Conservation (phyloP, 352 stramenopile genomes). For the Phytophthora tentaculata region DNA sequence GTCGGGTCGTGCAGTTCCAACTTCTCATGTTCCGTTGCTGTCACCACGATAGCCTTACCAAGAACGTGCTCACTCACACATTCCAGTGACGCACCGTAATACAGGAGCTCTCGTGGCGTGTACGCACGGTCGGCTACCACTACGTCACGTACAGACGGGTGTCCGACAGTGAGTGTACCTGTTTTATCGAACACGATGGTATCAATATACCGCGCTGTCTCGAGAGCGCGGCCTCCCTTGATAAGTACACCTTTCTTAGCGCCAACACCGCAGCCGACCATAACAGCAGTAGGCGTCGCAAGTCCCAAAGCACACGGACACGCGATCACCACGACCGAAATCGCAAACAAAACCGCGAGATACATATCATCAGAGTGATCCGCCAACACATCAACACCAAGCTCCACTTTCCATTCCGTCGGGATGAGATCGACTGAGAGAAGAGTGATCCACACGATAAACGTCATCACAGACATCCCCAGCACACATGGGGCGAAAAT, state of each 20-base stretch:
- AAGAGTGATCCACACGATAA: constrained; percentile 23
- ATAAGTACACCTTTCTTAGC: constrained; percentile 91
- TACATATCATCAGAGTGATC: constrained; percentile 74
- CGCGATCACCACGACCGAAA: constrained; percentile 90
- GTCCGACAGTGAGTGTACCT: constrained; percentile 89
- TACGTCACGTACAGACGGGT: constrained; percentile 82
- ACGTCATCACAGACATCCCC: constrained; percentile 23
- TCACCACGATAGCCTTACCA: constrained; percentile 83
- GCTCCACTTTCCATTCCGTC: constrained; percentile 20
- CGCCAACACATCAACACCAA: constrained; percentile 39
- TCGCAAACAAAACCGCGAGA: constrained; percentile 82
- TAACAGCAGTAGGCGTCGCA: constrained; percentile 86
- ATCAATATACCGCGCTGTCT: constrained; percentile 85
- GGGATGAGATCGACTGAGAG: constrained; percentile 24
- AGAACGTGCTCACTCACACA: constrained; percentile 88
- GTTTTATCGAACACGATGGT: constrained; percentile 95
- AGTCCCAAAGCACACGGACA: constrained; percentile 87
- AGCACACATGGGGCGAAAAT: constrained; percentile 41
- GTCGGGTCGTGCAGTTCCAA: constrained; percentile 72
- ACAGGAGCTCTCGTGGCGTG: constrained; percentile 74
- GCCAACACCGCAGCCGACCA: constrained; percentile 89
- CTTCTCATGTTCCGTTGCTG: constrained; percentile 80
- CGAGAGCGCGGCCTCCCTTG: constrained; percentile 82
- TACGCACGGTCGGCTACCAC: constrained; percentile 69
- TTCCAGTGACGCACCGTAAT: constrained; percentile 82